Conservation (phyloP, 768 basidiomycete genomes). For the Lentinula sp. region DNA sequence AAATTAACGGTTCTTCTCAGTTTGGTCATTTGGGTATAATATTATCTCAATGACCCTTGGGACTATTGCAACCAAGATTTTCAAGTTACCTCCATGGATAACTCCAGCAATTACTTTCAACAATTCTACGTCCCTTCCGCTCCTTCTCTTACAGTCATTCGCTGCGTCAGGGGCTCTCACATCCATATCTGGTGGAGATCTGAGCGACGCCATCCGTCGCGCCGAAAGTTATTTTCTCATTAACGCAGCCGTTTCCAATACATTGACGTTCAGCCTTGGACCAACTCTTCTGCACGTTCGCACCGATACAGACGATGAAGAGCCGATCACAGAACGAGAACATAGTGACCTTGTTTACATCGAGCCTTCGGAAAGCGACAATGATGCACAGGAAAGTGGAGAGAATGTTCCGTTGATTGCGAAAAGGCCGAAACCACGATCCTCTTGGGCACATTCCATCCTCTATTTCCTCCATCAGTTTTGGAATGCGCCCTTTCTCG, state of each 20-base stretch:
- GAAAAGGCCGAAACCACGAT: background rate
- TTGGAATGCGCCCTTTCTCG: background rate
- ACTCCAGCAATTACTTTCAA: constrained; percentile 6
- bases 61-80: background rate
- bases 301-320: background rate
- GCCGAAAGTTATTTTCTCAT: constrained; percentile 3
- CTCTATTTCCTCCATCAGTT: background rate
- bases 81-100: background rate
- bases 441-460: background rate
- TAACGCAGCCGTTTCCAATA: constrained; percentile 2
- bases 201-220: background rate
- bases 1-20: background rate
- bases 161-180: background rate
- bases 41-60: background rate
- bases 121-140: constrained; percentile 4
- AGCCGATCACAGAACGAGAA: background rate
- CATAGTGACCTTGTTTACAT: background rate
- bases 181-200: background rate
- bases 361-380: background rate
- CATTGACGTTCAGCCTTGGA: constrained; percentile 3
- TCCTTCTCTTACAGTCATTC: constrained; percentile 6
- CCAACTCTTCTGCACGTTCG: background rate
- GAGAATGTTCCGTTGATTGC: background rate
- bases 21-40: background rate
- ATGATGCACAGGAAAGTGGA: background rate